These are phyloP conservation scores for Wallemia hederae DNA, from an alignment of 1,284 basidiomycete genomes.

Conservation along the genomic window DNA sequence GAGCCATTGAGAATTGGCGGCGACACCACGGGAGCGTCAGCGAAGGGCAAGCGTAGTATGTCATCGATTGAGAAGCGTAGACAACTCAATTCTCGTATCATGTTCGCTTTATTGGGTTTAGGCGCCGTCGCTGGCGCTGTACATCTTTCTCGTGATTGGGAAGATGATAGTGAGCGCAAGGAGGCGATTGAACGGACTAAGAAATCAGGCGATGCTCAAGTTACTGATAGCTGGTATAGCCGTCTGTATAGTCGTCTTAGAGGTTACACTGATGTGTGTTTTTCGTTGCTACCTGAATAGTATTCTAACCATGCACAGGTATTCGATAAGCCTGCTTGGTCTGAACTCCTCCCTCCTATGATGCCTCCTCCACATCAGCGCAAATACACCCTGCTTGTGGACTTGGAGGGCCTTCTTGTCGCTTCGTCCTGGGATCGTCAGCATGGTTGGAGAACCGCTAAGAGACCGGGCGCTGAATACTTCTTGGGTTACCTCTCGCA, in stretches of 20 bases:
- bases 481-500: slow-evolving; percentile 89
- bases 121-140: not conserved
- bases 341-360: slow-evolving; percentile 65
- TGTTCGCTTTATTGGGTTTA: not conserved
- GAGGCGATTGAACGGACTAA: not conserved
- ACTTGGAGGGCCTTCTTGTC: slow-evolving; percentile 72
- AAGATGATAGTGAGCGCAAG: not conserved
- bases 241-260: not conserved
- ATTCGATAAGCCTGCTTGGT: slow-evolving; percentile 76
- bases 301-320: too few species aligned
- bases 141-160: not conserved
- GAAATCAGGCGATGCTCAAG: not conserved
- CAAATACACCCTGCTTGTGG: slow-evolving; percentile 71
- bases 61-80: not conserved
- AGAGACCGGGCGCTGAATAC: slow-evolving; percentile 81
- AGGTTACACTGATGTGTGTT: not conserved
- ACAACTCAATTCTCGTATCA: not conserved
- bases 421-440: slow-evolving; percentile 61
- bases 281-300: too few species aligned
- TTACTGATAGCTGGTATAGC: not conserved
- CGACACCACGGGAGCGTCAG: not conserved
- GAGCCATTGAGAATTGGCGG: not conserved
- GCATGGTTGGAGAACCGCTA: slow-evolving; percentile 20
- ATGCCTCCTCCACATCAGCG: slow-evolving; percentile 57
- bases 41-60: not conserved